Base-by-base conservation (phyloP, 2,329 filamentous ascomycete species). In the Fusarium penzigii region DNA sequence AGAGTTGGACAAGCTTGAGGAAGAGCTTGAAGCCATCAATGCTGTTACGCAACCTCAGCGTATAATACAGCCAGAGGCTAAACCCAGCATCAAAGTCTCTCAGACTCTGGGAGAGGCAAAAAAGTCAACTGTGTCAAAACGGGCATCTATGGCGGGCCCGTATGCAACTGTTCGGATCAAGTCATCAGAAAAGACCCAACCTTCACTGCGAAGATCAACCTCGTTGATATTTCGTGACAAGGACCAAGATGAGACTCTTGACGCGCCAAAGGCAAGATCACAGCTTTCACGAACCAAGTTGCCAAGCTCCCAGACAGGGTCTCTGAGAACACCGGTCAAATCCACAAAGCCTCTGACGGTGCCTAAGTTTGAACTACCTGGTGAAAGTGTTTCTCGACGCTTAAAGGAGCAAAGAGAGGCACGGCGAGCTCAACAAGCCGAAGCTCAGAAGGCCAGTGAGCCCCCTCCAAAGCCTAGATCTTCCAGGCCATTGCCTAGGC, bases 321-420 rank as follows among this genome's bases (percentile, higher is more conserved):
- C 48, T 0, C 74, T 76, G 4, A 83, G 78, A 58, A 69, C 74
- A 17, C 65, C 73, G 6, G 66, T 70, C 17, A 86, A 78, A 64
- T 83, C 83, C 9, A 74, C 71, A 38, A 87, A 83, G 63, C 72
- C 76, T 14, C 73, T 73, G 3, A 87, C 83, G 1, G 68, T 78
- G 9, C 68, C 84, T 2, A 78, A 75, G 0, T 87, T 86, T 64
- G 82, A 86, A 67, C 76, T 88, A 12, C 82, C 84, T 1, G 84
- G 85, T 10, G 84, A 87, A 42, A 81, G 81, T 38, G 76, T 86
- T 10, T 79, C 83, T 39, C 77, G 79, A 13, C 76, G 78, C 13
- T 66, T 85, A 51, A 84, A 78, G 64, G 81, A 85, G 64, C 77
- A 84, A 62, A 78, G 79, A 12, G 82, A 85, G 52, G 80, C 81